A percentile compares a stretch with the other conserved stretches of the same genome.
Conservation (phyloP, 1,284 basidiomycete species). For the Boletus subluridellus region DNA sequence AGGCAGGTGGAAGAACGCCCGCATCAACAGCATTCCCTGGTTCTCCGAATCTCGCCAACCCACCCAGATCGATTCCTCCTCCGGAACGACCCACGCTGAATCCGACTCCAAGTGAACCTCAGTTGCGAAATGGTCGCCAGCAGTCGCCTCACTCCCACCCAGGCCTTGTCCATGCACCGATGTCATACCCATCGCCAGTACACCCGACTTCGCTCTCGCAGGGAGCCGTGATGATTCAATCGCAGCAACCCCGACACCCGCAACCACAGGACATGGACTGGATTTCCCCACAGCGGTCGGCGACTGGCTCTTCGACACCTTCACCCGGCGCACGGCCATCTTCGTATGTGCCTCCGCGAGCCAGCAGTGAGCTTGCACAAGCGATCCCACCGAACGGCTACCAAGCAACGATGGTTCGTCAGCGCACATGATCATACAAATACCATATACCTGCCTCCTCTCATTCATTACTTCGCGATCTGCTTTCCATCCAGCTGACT, state of each 20-base stretch:
- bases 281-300: slow-evolving; percentile 44
- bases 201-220: slow-evolving; percentile 43
- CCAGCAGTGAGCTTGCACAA: slow-evolving; percentile 46
- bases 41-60: slow-evolving; percentile 29
- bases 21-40: slow-evolving; percentile 36
- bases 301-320: slow-evolving; percentile 38
- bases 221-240: slow-evolving; percentile 42
- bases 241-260: slow-evolving; percentile 37
- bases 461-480: slow-evolving; percentile 22
- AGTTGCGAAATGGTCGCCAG: slow-evolving; percentile 44
- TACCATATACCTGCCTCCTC: neutral
- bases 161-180: slow-evolving; percentile 40
- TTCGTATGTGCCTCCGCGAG: slow-evolving; percentile 51
- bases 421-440: slow-evolving; percentile 40
- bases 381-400: slow-evolving; percentile 47
- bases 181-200: slow-evolving; percentile 42
- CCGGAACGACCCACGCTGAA: slow-evolving; percentile 37
- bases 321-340: slow-evolving; percentile 51
- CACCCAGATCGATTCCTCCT: slow-evolving; percentile 27
- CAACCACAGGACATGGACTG: slow-evolving; percentile 51
- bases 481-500: slow-evolving; percentile 31
- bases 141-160: slow-evolving; percentile 43
- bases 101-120: slow-evolving; percentile 38
- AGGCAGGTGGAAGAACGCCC: slow-evolving; percentile 43
- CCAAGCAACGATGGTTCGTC: slow-evolving; percentile 47